Conservation (phyloP, 495 filamentous ascomycete species). For the Daldinia childiae region DNA sequence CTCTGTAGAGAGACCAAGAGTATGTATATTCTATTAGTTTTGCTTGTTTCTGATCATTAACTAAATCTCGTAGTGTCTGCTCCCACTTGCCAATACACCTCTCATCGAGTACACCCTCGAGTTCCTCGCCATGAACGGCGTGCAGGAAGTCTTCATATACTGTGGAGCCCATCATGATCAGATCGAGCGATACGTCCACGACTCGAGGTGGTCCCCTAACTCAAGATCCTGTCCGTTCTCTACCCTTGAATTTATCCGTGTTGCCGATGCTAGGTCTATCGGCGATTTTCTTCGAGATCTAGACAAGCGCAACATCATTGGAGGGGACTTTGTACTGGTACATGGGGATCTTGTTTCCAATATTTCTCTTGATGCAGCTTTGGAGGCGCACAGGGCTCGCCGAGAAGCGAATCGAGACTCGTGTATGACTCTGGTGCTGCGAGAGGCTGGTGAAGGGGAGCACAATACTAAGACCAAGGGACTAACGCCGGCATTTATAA, state of each 20-base stretch:
- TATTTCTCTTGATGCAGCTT: slow-evolving; percentile 78
- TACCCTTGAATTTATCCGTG: slow-evolving; percentile 83
- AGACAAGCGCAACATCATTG: slow-evolving; percentile 85
- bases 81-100: slow-evolving; percentile 92
- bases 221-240: slow-evolving; percentile 81
- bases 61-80: slow-evolving; percentile 72
- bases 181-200: slow-evolving; percentile 82
- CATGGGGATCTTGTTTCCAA: slow-evolving; percentile 97
- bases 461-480: slow-evolving; percentile 80
- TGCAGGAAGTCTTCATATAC: slow-evolving; percentile 92
- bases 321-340: slow-evolving; percentile 89
- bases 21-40: slow-evolving; percentile 53
- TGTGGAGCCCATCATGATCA: slow-evolving; percentile 89
- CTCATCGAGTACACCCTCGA: slow-evolving; percentile 98
- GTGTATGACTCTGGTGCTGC: slow-evolving; percentile 97
- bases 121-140: slow-evolving; percentile 91
- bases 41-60: slow-evolving; percentile 24
- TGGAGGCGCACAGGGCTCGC: slow-evolving; percentile 81
- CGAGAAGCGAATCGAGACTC: slow-evolving; percentile 88
- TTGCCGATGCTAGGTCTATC: slow-evolving; percentile 79
- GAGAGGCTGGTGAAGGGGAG: slow-evolving; percentile 71
- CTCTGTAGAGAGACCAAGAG: slow-evolving; percentile 86
- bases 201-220: slow-evolving; percentile 56
- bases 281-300: slow-evolving; percentile 96
- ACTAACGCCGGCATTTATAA: slow-evolving; percentile 81